Evolutionary conservation across 2,329 filamentous ascomycete genomes (phyloP).

Genomic region (Emmonsiellopsis sp.): DNA sequence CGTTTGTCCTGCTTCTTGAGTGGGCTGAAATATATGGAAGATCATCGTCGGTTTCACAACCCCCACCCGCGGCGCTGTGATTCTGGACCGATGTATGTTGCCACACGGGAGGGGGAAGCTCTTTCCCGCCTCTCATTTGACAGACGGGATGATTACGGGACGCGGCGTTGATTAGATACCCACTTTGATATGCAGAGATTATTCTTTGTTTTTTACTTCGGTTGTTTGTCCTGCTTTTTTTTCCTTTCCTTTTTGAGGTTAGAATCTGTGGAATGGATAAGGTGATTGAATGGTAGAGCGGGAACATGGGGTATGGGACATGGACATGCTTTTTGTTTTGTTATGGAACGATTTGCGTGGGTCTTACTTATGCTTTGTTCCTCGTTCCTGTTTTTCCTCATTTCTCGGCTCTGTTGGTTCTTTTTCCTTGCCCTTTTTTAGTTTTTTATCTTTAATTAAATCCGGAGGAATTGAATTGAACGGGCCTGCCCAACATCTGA

Average conservation of each 20-base stretch:
- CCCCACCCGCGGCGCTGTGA: constrained; percentile 7
- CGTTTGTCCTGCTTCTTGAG: constrained; percentile 19
- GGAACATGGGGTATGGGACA: neutral
- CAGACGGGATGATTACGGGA: constrained; percentile 29
- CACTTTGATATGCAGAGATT: constrained; percentile 18
- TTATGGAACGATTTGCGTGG: neutral
- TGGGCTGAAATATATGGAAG: constrained; percentile 6
- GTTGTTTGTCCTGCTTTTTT: constrained; percentile 1
- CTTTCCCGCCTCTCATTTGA: constrained; percentile 13
- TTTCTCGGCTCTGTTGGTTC: no score
- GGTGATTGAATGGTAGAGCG: neutral
- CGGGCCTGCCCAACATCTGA: no score
- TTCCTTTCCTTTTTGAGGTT: neutral
- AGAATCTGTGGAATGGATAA: neutral
- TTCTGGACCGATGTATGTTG: constrained; percentile 11
- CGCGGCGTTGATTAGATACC: constrained; percentile 36
- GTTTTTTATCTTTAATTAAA: no score
- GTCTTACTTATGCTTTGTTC: no score
- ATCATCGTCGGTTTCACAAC: neutral
- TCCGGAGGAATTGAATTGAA: no score
- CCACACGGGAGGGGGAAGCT: neutral
- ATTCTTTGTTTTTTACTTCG: constrained; percentile 15
- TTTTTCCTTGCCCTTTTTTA: no score
- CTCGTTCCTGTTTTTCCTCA: no score
- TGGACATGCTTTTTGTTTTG: neutral